phyloP scores from a whole-genome alignment of 768 basidiomycete species.

The Xerocomellus amylosporus region DNA sequence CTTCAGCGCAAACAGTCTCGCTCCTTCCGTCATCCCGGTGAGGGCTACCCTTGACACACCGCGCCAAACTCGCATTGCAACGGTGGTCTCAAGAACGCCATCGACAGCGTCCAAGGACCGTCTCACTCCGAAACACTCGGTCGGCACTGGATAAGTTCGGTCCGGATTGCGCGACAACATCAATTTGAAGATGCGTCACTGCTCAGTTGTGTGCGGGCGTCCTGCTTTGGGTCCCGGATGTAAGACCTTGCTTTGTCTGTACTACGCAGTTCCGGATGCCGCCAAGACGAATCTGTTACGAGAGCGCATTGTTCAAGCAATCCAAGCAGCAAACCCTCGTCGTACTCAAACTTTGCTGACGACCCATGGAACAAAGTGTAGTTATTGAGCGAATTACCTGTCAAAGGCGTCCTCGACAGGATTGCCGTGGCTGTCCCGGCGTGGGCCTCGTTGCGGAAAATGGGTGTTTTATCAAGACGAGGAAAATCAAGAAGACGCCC shows the following conservation, averaged over 20 bases:
- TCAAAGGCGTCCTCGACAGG: conserved; percentile 60
- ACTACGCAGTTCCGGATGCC: conserved; percentile 85
- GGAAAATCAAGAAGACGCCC: conserved; percentile 29
- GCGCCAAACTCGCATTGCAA: conserved; percentile 74
- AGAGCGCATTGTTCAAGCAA: too few species aligned
- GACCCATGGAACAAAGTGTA: conserved; percentile 76
- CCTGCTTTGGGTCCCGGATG: too few species aligned
- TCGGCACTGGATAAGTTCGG: conserved; percentile 72
- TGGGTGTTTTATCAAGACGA: conserved; percentile 78
- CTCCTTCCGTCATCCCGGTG: conserved; percentile 43
- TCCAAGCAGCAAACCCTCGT: conserved; percentile 40
- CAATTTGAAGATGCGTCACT: conserved; percentile 48
- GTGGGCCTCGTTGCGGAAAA: conserved; percentile 64
- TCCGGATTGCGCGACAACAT: conserved; percentile 56
- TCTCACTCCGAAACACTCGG: conserved; percentile 53
- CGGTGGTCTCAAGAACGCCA: conserved; percentile 80
- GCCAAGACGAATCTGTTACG: conserved; percentile 50
- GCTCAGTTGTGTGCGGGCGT: conserved; percentile 35
- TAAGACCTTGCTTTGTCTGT: conserved; percentile 82
- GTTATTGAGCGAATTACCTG: conserved; percentile 72
- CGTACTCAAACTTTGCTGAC: conserved; percentile 54
- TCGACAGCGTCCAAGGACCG: conserved; percentile 61
- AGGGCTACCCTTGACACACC: conserved; percentile 39
- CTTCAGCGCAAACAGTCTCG: conserved; percentile 57
- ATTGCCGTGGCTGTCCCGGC: conserved; percentile 58